Evolutionary conservation across 1,284 basidiomycete species (phyloP).

Genomic region (Rhodotorula mucilaginosa): DNA sequence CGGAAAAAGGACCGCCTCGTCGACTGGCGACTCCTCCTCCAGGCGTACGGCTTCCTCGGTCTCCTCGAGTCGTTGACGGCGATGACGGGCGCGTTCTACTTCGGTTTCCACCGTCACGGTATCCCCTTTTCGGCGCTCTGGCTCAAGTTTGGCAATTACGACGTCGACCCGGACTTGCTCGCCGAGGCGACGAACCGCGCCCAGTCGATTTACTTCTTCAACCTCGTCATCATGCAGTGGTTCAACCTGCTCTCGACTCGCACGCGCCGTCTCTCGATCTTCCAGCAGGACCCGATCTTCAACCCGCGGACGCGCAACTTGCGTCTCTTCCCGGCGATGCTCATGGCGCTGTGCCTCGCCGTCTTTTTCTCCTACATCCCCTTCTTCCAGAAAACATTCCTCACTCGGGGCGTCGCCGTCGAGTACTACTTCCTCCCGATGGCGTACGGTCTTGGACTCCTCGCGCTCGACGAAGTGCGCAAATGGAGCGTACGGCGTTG

Average conservation of each 20-base stretch:
- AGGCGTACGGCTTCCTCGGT: constrained; percentile 66
- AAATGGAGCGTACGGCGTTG: constrained; percentile 34
- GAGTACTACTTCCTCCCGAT: constrained; percentile 58
- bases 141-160: constrained; percentile 56
- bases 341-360: constrained; percentile 53
- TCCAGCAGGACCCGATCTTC: constrained; percentile 53
- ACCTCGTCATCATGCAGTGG: constrained; percentile 66
- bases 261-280: constrained; percentile 56
- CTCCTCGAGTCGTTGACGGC: constrained; percentile 59
- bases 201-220: constrained; percentile 52
- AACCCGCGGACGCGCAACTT: constrained; percentile 49
- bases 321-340: constrained; percentile 56
- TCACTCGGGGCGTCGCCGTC: constrained; percentile 57
- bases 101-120: constrained; percentile 49
- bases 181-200: constrained; percentile 53
- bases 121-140: constrained; percentile 59
- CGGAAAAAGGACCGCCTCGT: constrained; percentile 56
- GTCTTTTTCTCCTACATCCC: constrained; percentile 40
- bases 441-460: constrained; percentile 50
- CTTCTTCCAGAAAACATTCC: constrained; percentile 56
- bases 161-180: constrained; percentile 48
- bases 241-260: constrained; percentile 58
- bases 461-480: constrained; percentile 48
- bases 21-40: constrained; percentile 57
- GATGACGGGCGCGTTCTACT: constrained; percentile 55